Percentiles rank a stretch among this genome's conserved stretches.
phyloP scores from a whole-genome alignment of 768 basidiomycete species.

The Agrocybe chaxingu region DNA sequence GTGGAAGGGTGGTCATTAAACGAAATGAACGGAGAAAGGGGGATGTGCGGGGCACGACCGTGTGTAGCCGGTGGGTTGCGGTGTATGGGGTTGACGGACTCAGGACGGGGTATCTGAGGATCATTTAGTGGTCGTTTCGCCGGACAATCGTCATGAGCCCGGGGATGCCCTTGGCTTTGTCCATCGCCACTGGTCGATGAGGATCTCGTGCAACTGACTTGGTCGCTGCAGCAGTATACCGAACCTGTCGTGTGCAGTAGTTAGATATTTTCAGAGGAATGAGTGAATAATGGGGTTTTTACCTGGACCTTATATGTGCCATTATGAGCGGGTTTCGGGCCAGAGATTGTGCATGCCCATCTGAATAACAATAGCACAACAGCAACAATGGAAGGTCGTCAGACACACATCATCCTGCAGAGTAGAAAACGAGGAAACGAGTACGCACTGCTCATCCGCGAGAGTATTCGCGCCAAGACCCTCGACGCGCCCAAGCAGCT shows the following conservation, averaged over 20 bases:
- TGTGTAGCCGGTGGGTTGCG: slow-evolving; percentile 1
- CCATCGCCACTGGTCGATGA: slow-evolving; percentile 57
- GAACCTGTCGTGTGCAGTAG: slow-evolving; percentile 39
- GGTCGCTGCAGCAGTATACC: slow-evolving; percentile 59
- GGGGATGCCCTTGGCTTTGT: slow-evolving; percentile 57
- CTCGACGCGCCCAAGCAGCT: slow-evolving; percentile 48
- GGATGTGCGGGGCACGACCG: too few relatives aligned
- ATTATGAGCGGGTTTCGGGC: slow-evolving; percentile 45
- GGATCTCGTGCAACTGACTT: slow-evolving; percentile 52
- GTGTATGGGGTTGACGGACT: neutral
- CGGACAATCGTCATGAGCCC: slow-evolving; percentile 74
- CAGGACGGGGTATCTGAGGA: neutral
- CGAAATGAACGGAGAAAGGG: neutral
- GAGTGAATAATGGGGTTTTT: slow-evolving; percentile 16
- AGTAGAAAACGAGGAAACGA: neutral
- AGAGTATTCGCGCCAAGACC: slow-evolving; percentile 55
- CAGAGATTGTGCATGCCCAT: slow-evolving; percentile 61
- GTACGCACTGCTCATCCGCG: slow-evolving; percentile 65
- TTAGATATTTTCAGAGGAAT: neutral
- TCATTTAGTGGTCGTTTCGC: slow-evolving; percentile 28
- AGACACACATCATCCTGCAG: neutral
- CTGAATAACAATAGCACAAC: slow-evolving; percentile 29
- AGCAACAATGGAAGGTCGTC: slow-evolving; percentile 1
- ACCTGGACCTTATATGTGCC: slow-evolving; percentile 63
- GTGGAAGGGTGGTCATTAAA: neutral